Conservation (phyloP, 495 filamentous ascomycete species). For the Cercophora scortea region DNA sequence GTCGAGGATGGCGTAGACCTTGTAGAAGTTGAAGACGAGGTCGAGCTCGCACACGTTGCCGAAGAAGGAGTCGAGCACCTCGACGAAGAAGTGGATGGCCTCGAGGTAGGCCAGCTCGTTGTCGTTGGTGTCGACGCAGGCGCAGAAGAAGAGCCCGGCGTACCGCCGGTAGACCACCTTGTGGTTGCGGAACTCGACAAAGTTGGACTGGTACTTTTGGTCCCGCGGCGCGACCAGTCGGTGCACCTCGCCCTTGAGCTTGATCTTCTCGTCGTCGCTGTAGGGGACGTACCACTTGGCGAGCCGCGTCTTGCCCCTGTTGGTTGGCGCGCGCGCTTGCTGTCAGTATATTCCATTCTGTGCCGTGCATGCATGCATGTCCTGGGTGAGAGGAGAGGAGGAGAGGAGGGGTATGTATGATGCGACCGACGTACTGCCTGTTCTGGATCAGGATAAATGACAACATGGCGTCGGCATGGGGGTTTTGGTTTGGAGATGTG, state of each 20-base stretch:
- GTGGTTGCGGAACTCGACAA: slow-evolving; percentile 88
- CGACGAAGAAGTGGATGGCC: slow-evolving; percentile 98
- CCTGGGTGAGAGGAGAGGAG: no score
- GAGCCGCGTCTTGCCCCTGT: slow-evolving; percentile 92
- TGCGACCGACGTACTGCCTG: slow-evolving; percentile 58
- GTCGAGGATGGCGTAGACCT: slow-evolving; percentile 98
- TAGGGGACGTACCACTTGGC: slow-evolving; percentile 99
- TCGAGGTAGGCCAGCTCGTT: slow-evolving; percentile 97
- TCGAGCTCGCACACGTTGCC: slow-evolving; percentile 99
- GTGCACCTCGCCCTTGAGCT: slow-evolving; percentile 93
- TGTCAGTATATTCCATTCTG: no score
- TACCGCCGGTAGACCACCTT: slow-evolving; percentile 97
- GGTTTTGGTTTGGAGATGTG: no score
- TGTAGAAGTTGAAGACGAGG: slow-evolving; percentile 99
- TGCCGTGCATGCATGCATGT: no score
- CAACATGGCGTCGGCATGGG: slow-evolving; percentile 41
- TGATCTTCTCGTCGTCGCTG: slow-evolving; percentile 94
- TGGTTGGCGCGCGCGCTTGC: not conserved
- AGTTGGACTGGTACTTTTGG: slow-evolving; percentile 99
- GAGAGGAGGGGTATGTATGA: not conserved
- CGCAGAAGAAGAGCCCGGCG: slow-evolving; percentile 96
- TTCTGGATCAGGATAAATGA: slow-evolving; percentile 97
- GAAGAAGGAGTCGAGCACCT: slow-evolving; percentile 96
- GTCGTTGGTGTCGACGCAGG: slow-evolving; percentile 97
- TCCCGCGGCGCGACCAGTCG: slow-evolving; percentile 94